Evolutionary conservation across 805 yeast genomes (phyloP), one percentile per base, ranked within the genome.

Genomic region (Lachancea meyersii): DNA sequence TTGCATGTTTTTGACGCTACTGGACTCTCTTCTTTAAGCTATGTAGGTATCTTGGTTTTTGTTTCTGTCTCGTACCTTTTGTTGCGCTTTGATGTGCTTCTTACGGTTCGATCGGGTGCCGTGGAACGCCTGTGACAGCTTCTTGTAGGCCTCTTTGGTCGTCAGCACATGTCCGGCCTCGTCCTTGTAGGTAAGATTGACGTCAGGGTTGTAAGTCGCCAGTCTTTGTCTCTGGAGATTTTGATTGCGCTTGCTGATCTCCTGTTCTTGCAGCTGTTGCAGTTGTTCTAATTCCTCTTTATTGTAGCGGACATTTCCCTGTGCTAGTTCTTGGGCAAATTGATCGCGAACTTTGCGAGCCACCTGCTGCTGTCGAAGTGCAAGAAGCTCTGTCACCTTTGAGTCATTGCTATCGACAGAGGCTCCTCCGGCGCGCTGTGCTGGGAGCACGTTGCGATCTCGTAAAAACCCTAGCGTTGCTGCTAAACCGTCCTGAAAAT

Each of bases 101-200:
- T 47, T 52, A 30, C 53, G 46, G 38, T 56, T 61, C 27, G 61
- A 57, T 38, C 53, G 57, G 2, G 64, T 60, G 1, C 93, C 94
- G 58, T 86, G 95, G 60, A 85, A 86, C 49, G 79, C 76, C 48
- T 82, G 89, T 2, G 93, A 82, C 36, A 86, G 63, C 47, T 76
- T 75, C 63, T 84, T 86, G 67, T 75, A 86, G 1, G 95, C 95
- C 46, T 80, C 80, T 54, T 82, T 84, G 3, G 80, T 70, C 23
- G 71, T 64, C 21, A 87, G 61, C 17, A 68, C 67, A 24, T 74
- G 67, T 1, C 95, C 95, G 2, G 62, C 52, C 20, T 77, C 80
- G 57, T 86, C 94, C 16, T 68, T 71, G 59, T 86, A 83, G 20
- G 69, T 71, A 3, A 86, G 53, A 8, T 63, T 54, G 7, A 74